Evolutionary conservation across 306 rosid species (phyloP), one percentile per base, ranked within the genome.

Genomic region (Pueraria montana): DNA sequence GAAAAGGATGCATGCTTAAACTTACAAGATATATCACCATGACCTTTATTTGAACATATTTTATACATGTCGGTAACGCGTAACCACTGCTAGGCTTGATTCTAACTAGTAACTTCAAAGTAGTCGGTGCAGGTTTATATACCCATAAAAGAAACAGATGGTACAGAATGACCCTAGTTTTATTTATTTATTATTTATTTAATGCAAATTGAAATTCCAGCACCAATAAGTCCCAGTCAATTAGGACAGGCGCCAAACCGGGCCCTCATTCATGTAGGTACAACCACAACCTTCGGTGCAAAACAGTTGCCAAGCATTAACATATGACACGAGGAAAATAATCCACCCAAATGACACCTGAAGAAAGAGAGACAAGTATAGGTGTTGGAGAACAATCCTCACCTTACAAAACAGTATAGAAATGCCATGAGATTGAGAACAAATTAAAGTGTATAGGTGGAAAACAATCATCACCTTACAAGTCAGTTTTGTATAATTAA

Each of bases 181-280:
- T 34, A 26, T 63, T 11, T 30, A 23, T 21, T 42, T 23, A 17
- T 12, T 11, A 30, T 14, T 32, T 64, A 45, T 42, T 76, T 59
- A 76, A 58, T 58, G n/a, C 30, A 48, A 50, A 62, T 62, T 46
- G 70, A 80, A 59, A 3, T 16, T 34, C 64, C 6, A 24, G 63
- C 64, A 42, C 36, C 12, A 16, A 2, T 30, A 48, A 46, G 72
- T 85, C 34, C 34, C 23, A 76, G 63, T 76, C 83, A 69, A 76
- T 5, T 67, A 68, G 63, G 74, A 66, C 55, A 43, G 77, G 52
- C 30, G n/a, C 84, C 55, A 17, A 79, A 62, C 58, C 3, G 14
- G 58, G 46, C 38, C 75, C 66, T 2, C 38, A 50, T 6, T 64
- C 66, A 9, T 46, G 6, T 43, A 11, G 63, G 18, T 53, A 7